These are phyloP conservation scores for Penicillium antarcticum DNA, from an alignment of 495 filamentous ascomycete species.

Conservation along the genomic window DNA sequence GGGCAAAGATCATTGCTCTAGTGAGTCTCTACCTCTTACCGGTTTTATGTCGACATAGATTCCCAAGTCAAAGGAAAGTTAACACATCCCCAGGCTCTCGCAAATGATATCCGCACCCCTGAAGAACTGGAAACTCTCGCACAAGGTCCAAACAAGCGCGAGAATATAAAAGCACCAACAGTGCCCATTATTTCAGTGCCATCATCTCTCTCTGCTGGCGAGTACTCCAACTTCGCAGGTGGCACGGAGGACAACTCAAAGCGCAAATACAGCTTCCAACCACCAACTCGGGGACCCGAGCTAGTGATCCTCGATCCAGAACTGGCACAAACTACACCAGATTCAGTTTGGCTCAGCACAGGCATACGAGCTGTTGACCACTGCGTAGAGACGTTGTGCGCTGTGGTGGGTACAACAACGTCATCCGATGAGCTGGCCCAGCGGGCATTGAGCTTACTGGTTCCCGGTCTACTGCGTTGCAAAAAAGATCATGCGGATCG, in stretches of 20 bases:
- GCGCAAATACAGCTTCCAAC: conserved; percentile 51
- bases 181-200: conserved; percentile 60
- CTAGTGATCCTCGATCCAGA: conserved; percentile 59
- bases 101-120: conserved; percentile 45
- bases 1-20: conserved; percentile 54
- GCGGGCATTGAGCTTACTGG: conserved; percentile 44
- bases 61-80: neutral
- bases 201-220: conserved; percentile 60
- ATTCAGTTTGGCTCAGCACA: conserved; percentile 57
- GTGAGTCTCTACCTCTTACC: conserved; percentile 26
- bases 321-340: conserved; percentile 52
- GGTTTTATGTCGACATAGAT: neutral
- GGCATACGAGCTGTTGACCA: conserved; percentile 64
- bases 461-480: conserved; percentile 50
- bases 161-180: conserved; percentile 31
- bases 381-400: conserved; percentile 59
- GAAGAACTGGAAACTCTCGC: conserved; percentile 43
- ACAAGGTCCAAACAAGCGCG: conserved; percentile 29
- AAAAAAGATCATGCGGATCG: conserved; percentile 41
- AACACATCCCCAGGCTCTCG: conserved; percentile 30
- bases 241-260: conserved; percentile 51
- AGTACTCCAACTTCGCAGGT: conserved; percentile 56
- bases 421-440: conserved; percentile 38
- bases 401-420: conserved; percentile 31
- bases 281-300: conserved; percentile 43